A percentile compares a stretch with the other conserved stretches of the same genome.
phyloP scores from a whole-genome alignment of 805 yeast genomes.

The Pichia phayaonensis region DNA sequence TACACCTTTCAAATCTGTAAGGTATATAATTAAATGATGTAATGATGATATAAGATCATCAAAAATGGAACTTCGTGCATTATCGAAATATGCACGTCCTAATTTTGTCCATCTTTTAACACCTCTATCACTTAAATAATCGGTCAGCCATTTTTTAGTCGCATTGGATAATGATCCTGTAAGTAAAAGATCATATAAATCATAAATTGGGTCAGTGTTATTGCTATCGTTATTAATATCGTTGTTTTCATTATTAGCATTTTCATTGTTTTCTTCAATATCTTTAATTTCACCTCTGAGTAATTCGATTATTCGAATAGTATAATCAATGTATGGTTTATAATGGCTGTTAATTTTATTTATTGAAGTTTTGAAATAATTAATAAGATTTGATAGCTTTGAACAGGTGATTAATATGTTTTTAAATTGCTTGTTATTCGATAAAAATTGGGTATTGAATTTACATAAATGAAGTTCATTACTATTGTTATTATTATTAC shows the following conservation, averaged over 20 bases:
- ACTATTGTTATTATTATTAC: conserved; percentile 12
- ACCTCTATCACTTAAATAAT: conserved; percentile 63
- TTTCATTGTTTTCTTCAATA: conserved; percentile 11
- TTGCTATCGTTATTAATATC: conserved; percentile 2
- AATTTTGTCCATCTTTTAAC: conserved; percentile 44
- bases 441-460: conserved; percentile 22
- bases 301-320: conserved; percentile 28
- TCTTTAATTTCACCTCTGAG: conserved; percentile 30
- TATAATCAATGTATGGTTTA: conserved; percentile 33
- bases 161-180: conserved; percentile 47
- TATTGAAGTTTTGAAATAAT: conserved; percentile 29
- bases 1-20: conserved; percentile 36
- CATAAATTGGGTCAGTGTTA: conserved; percentile 28
- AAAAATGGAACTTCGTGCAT: conserved; percentile 38
- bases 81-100: conserved; percentile 46
- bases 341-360: conserved; percentile 24
- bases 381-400: conserved; percentile 28
- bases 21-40: conserved; percentile 44
- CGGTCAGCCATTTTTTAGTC: conserved; percentile 52
- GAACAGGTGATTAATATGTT: conserved; percentile 30
- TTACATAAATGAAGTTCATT: conserved; percentile 16
- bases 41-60: conserved; percentile 45
- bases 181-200: conserved; percentile 39
- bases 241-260: not conserved
- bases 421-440: conserved; percentile 23